Evolutionary conservation across 768 basidiomycete genomes (phyloP), one percentile per base, ranked within the genome.

Genomic region (Tylopilus sp.): DNA sequence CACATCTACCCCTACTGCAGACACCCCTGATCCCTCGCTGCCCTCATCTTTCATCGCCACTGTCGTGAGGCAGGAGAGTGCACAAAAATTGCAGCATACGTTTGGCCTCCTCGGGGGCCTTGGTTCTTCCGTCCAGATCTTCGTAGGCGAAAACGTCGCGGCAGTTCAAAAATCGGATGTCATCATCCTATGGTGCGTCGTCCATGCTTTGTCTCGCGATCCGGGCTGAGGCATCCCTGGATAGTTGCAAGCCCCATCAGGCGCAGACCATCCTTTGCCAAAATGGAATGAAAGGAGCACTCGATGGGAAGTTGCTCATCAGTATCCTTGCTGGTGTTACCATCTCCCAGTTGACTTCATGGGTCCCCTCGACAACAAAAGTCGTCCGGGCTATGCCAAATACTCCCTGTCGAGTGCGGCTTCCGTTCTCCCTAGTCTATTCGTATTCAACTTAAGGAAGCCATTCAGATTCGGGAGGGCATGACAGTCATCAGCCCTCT

Each of bases 311-410:
- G 72, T 82, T 98, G 1, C 76, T 99, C 54, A 90, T 98, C 70
- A 98, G 95, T 65, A 97, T 98, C 67, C 85, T 98, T 29, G 95
- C 97, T n/a, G 97, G 97, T 59, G 88, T 97, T 6, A 98, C 89
- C 26, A 88, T 98, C 58, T 57, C 76, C 30, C 95, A 98, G 69
- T 75, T 98, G 33, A 72, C 77, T 41, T 77, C 71, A 6, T 89
- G 87, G 88, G 89, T 94, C 29, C 74, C 75, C 24, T 78, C 86
- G 3, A 78, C 77, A n/a, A 92, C 92, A 38, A 85, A 82, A 60
- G 88, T 98, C 54, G 85, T 98, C 54, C 86, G 97, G 52, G 91
- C 93, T 12, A 99, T 99, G 97, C 95, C 97, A 58, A 99, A 99
- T 66, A 98, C 96, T 3, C 94, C 97, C 19, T 92, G 90, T 75